A percentile compares a stretch with the other conserved stretches of the same genome.
Conservation (phyloP, 805 yeast species). For the Lipomyces japonicus region DNA sequence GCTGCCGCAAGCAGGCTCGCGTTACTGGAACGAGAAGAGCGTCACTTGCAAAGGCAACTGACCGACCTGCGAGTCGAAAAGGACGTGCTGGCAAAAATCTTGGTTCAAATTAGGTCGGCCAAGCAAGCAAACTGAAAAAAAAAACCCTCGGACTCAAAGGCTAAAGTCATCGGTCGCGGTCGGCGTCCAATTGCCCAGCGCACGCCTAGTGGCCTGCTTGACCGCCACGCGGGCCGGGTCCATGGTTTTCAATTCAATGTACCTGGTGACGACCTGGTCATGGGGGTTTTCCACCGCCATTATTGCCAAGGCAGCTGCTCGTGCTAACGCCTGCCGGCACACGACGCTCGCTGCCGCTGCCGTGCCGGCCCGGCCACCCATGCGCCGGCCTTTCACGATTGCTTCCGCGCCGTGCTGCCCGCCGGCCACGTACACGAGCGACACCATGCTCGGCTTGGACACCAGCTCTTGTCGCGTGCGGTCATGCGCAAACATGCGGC, state of each 20-base stretch:
- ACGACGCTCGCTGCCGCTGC: slow-evolving; percentile 29
- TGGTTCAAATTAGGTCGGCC: slow-evolving; percentile 14
- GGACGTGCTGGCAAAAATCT: slow-evolving; percentile 19
- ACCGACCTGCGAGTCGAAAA: slow-evolving; percentile 13
- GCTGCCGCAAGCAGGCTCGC: slow-evolving; percentile 5
- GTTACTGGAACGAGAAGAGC: slow-evolving; percentile 17
- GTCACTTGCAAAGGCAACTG: slow-evolving; percentile 9
- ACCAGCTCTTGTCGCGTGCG: neutral
- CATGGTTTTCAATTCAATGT: slow-evolving; percentile 11
- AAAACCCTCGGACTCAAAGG: no score
- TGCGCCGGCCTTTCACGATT: slow-evolving; percentile 31
- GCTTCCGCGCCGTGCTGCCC: slow-evolving; percentile 22
- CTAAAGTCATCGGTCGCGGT: slow-evolving; percentile 27
- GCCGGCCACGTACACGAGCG: slow-evolving; percentile 31
- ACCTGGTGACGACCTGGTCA: slow-evolving; percentile 1
- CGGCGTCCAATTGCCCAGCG: slow-evolving; percentile 25
- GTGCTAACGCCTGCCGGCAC: slow-evolving; percentile 17
- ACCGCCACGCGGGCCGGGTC: slow-evolving; percentile 5
- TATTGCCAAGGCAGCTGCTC: slow-evolving; percentile 4
- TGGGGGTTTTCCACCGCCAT: slow-evolving; percentile 6
- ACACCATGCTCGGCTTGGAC: slow-evolving; percentile 27
- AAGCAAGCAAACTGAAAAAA: no score
- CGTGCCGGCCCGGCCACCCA: slow-evolving; percentile 31
- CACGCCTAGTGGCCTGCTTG: slow-evolving; percentile 15
- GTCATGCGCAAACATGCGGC: no score